Conservation (phyloP, 257 asterid species). For the Gynochthodes officinalis region DNA sequence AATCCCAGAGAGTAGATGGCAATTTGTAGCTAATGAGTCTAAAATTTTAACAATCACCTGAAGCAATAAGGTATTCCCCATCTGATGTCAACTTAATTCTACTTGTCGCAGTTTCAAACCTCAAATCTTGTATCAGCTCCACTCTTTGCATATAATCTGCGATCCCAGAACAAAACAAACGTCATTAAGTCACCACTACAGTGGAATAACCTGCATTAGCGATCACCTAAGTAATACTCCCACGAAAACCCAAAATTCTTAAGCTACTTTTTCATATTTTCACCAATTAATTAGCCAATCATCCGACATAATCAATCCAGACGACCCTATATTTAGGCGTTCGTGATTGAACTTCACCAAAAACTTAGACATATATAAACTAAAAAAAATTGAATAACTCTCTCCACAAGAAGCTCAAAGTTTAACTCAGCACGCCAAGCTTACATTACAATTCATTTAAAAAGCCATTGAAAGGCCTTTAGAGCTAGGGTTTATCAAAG, state of each 20-base stretch:
- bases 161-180: not conserved
- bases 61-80: constrained; percentile 83
- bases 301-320: not conserved
- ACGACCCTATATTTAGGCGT: not conserved
- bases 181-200: not conserved
- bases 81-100: constrained; percentile 81
- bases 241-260: not conserved
- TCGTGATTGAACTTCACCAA: not conserved
- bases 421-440: not conserved
- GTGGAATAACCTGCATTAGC: not conserved
- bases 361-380: not conserved
- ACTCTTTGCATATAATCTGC: constrained; percentile 76
- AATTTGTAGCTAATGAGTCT: not conserved
- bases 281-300: not conserved
- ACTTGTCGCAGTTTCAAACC: constrained; percentile 82
- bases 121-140: constrained; percentile 85
- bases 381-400: too few relatives aligned
- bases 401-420: too few relatives aligned
- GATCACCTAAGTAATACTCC: not conserved
- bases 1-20: not conserved
- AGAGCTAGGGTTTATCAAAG: constrained; percentile 6
- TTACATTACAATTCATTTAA: not conserved
- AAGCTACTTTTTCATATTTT: too few relatives aligned
- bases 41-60: constrained; percentile 45
- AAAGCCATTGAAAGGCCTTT: not conserved